Evolutionary conservation across 805 yeast genomes (phyloP), one percentile per base, ranked within the genome.

Genomic region (Lipomyces lipofer): DNA sequence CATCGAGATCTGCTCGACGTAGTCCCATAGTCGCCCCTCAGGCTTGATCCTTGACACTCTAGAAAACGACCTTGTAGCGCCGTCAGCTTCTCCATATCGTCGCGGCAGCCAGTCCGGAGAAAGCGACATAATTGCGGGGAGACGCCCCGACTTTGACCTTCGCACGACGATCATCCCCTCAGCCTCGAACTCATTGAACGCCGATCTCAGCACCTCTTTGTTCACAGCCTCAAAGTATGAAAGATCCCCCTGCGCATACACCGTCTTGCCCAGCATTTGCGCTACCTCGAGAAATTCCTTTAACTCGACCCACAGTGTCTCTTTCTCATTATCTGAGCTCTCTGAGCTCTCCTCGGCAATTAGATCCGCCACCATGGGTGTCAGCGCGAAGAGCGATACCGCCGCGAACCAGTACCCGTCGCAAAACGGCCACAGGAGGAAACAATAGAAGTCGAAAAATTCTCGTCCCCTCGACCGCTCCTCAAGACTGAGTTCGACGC

Each of bases 351-450:
- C n/a, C 13, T 35, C 43, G 12, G 42, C 54, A 19, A 30, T 49
- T n/a, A 35, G 30, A 17, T 60, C 64, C 3, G 54, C 58, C 9
- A 47, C 49, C 29, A 54, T 49, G 2, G 72, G 68, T 4, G 71
- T 67, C 49, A 74, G 60, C 28, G 70, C 56, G 49, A 69, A 68
- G 52, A 74, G 52, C 19, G 75, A 58, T 28, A 71, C 63, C 6
- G 72, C 64, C 2, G 73, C 71, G 17, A 72, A 60, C 76, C 76
- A 74, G 63, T 70, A 74, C 9, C 77, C 77, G 38, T 74, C 77
- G 40, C 73, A 64, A 56, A 70, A 74, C 2, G 77, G 77, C 77
- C 77, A 74, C 25, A 74, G 63, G 43, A 74, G 59, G 55, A 67
- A 72, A 47, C 75, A 71, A 60, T 72, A 74, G 50, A 74, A 74